Base-by-base conservation (phyloP, 768 basidiomycete genomes). In the Lentinus brumalis region DNA sequence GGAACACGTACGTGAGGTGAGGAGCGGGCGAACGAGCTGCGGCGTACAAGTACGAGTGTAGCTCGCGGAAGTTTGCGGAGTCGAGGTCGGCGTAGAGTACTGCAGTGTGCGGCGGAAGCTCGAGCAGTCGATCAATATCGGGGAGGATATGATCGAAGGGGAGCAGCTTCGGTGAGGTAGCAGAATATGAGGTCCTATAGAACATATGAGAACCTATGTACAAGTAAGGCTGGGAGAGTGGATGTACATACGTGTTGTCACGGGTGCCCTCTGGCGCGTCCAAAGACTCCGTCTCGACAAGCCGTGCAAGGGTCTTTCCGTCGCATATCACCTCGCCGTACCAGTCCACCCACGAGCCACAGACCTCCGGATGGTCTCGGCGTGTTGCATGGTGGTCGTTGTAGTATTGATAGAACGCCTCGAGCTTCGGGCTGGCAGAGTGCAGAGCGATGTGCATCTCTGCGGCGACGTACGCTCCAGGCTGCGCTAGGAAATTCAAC, bases 281-380 rank as follows among this genome's bases (percentile, higher is more conserved):
- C 56, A 84, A 79, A 14, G 81, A 75, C 62, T 86, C 80, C 16
- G 78, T 66, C 16, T 81, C 79, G 30, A 78, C 83, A 21, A 92
- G 74, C 40, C 77, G 79, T 21, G 77, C 75, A 52, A 92, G 77
- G 4, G 76, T 81, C 63, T 88, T 81, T 15, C 82, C 79, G 63
- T 89, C 86, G 68, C 92, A 94, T 1, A 89, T 81, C 30, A 85
- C 78, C 51, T 83, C 72, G 1, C 92, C 91, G 68, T 92, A 89
- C 92, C 90, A 92, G 57, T 91, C 91, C 11, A 91, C 88, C 92
- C 88, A 94, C 12, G 88, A 87, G 2, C 81, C 86, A 66, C 87
- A 90, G 5, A 74, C 69, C 8, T 69, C 71, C 11, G 70, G 73
- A 39, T 67, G 59, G 31, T 62, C n/a, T 61, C 66, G 39, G 74